Evolutionary conservation across 306 rosid species (phyloP), one percentile per base, ranked within the genome.

Genomic region (Styphnolobium japonicum): DNA sequence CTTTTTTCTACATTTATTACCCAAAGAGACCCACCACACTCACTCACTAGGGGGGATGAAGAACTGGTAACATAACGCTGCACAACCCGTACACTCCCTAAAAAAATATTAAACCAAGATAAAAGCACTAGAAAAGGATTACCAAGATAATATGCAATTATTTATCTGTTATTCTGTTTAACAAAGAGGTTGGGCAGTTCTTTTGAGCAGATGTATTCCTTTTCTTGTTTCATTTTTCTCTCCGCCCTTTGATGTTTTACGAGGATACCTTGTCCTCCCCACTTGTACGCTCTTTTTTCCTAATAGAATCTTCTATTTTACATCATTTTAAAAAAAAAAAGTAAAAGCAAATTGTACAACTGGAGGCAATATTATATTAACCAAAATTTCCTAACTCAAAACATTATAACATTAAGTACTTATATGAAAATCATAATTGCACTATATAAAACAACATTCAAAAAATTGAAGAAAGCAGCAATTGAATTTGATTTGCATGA

Each of bases 401-500:
- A 73, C 51, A 46, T 15, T 62, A 49, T 27, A 14, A 29, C 58
- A 51, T 49, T 39, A 40, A 60, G 61, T 61, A 60, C 14, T 3
- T 3, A 42, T 12, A 36, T 7, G 45, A 11, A 75, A 79, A 75
- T 18, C 29, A 22, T 36, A 71, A 25, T 33, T 31, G 31, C 19
- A 67, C 27, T 16, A 81, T 15, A 51, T 23, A 6, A 52, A 57
- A 57, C 18, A 73, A 58, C 75, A 25, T 10, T 6, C 6, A 62
- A 40, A 39, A 1, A 6, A 72, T 60, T 4, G 16, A 42, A 19
- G 19, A 46, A 55, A 57, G 10, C 62, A 22, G 33, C 10, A 42
- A 58, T 48, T 65, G 64, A 73, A 53, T 67, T 73, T 16, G 46
- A 81, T 65, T 71, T 56, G 49, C 78, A 73, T 67, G 51, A 45